These are phyloP conservation scores for Blastocystis sp. DNA, from an alignment of 352 stramenopile species.

Conservation along the genomic window DNA sequence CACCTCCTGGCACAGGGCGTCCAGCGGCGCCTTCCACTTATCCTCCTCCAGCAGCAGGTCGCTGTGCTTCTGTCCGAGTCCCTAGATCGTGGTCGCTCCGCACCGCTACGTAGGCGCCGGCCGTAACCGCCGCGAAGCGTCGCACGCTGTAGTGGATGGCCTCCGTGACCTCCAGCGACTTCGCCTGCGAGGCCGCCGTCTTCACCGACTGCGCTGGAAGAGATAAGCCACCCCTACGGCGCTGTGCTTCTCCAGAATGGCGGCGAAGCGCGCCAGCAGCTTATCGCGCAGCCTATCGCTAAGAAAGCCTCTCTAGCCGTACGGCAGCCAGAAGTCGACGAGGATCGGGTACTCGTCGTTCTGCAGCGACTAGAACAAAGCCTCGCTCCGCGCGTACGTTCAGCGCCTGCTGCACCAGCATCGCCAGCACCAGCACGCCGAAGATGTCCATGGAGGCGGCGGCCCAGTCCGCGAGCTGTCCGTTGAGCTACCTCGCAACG, in stretches of 20 bases:
- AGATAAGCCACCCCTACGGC: background rate
- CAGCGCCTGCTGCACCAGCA: background rate
- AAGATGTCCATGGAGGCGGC: background rate
- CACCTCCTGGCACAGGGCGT: background rate
- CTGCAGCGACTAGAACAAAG: background rate
- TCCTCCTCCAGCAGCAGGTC: background rate
- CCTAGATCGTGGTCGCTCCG: background rate
- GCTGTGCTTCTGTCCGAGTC: background rate
- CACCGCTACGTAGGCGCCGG: background rate
- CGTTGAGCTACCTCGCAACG: background rate
- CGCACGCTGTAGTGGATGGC: background rate
- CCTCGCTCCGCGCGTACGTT: background rate
- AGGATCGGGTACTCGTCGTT: background rate
- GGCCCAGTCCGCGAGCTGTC: background rate
- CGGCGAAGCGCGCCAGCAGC: background rate
- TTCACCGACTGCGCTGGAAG: background rate
- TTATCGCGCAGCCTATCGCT: background rate
- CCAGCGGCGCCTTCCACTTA: constrained; percentile 15
- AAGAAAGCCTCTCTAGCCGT: background rate
- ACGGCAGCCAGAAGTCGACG: constrained; percentile 28
- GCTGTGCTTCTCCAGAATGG: constrained; percentile 8
- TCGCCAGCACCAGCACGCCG: background rate
- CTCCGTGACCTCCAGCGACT: background rate
- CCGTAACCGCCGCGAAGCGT: background rate
- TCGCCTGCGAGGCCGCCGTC: background rate